phyloP scores from a whole-genome alignment of 2,329 filamentous ascomycete species.

The Aspergillus pseudoglaucus region DNA sequence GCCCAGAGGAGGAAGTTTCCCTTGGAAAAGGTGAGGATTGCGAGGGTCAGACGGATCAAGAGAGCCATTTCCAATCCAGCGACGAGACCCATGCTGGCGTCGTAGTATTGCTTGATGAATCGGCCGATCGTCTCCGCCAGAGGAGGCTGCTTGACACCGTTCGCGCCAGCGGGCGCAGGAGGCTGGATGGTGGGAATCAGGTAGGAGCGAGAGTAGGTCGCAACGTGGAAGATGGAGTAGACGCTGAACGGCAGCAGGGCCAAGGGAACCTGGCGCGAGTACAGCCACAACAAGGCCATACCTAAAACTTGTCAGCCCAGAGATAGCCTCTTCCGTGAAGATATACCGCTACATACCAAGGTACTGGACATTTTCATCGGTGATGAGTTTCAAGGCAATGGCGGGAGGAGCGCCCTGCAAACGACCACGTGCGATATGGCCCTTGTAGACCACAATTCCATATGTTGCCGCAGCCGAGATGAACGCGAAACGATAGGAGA shows the following conservation, averaged over 20 bases:
- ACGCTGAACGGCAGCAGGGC: constrained; percentile 91
- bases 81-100: constrained; percentile 89
- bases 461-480: constrained; percentile 85
- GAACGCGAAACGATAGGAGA: constrained; percentile 88
- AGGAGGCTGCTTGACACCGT: constrained; percentile 51
- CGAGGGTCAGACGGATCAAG: constrained; percentile 74
- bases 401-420: constrained; percentile 58
- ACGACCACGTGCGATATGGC: constrained; percentile 77
- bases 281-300: constrained; percentile 93
- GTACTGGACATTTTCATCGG: constrained; percentile 97
- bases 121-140: constrained; percentile 76
- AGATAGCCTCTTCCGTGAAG: background rate
- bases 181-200: constrained; percentile 81
- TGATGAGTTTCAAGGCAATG: constrained; percentile 60
- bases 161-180: constrained; percentile 41
- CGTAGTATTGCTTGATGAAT: constrained; percentile 98
- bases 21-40: constrained; percentile 79
- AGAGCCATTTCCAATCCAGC: constrained; percentile 80
- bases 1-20: constrained; percentile 82
- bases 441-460: constrained; percentile 98
- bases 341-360: constrained; percentile 57
- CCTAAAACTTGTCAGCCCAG: constrained; percentile 44
- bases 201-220: constrained; percentile 91
- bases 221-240: constrained; percentile 97
- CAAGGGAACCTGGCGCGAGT: constrained; percentile 79